These are phyloP conservation scores for Lactarius pseudohatsudake DNA, from an alignment of 768 basidiomycete genomes.

Conservation along the genomic window DNA sequence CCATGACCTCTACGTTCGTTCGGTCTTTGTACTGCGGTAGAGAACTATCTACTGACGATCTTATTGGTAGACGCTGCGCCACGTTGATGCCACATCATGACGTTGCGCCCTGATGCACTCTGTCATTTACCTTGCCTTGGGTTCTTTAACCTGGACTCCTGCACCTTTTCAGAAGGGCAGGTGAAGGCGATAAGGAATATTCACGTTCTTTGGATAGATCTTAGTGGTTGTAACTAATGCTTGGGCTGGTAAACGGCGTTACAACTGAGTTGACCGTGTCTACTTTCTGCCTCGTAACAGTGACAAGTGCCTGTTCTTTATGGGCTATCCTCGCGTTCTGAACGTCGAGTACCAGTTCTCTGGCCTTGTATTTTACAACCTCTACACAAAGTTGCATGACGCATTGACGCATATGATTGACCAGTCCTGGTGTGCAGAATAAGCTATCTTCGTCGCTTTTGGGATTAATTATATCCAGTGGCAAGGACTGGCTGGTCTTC, in stretches of 20 bases:
- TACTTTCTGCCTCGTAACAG: not conserved
- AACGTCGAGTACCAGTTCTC: not conserved
- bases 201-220: not conserved
- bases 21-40: not conserved
- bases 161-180: not conserved
- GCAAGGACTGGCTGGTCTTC: not conserved
- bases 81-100: not conserved
- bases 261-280: not conserved
- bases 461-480: not conserved
- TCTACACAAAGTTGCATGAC: not conserved
- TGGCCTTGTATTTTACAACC: not conserved
- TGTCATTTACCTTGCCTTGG: too few relatives aligned
- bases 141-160: not conserved
- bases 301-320: not conserved
- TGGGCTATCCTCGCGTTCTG: not conserved
- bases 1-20: not conserved
- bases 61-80: not conserved
- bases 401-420: not conserved
- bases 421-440: not conserved
- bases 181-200: not conserved
- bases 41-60: not conserved
- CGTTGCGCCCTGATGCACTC: too few relatives aligned
- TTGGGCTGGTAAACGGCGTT: not conserved
- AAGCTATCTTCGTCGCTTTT: not conserved
- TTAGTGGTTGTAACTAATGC: not conserved